Percentiles rank a stretch among this genome's conserved stretches.
Evolutionary conservation across 345 rosid species (phyloP).

Genomic region (Pistacia integerrima): DNA sequence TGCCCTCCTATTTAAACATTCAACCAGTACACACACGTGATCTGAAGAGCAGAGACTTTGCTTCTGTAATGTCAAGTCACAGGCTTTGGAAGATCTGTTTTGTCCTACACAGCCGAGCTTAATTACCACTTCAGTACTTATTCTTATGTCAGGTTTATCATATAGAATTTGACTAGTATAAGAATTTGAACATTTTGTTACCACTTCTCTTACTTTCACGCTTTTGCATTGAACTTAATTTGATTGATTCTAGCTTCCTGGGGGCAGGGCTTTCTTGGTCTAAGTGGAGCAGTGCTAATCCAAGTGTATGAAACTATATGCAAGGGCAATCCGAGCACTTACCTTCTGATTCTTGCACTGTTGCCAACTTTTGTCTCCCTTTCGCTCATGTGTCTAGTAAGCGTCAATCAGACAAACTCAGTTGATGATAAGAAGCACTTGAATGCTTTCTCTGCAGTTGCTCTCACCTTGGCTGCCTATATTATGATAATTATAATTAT

Average conservation of each 20-base stretch:
- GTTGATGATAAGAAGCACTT: slow-evolving; percentile 67
- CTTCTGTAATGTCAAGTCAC: too few species aligned
- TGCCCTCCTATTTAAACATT: too few species aligned
- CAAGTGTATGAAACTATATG: slow-evolving; percentile 64
- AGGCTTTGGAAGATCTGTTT: too few species aligned
- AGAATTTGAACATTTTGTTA: neutral
- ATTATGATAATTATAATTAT: slow-evolving; percentile 61
- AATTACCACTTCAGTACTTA: too few species aligned
- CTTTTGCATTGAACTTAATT: too few species aligned
- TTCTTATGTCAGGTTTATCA: too few species aligned
- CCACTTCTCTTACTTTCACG: too few species aligned
- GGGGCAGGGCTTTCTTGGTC: slow-evolving; percentile 85
- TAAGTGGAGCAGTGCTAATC: slow-evolving; percentile 82
- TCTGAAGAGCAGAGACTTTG: too few species aligned
- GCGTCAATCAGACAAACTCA: slow-evolving; percentile 47
- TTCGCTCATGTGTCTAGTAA: slow-evolving; percentile 33
- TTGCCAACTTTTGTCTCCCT: slow-evolving; percentile 49
- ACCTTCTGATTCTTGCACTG: slow-evolving; percentile 66
- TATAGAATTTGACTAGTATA: too few species aligned
- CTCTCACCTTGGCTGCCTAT: slow-evolving; percentile 68
- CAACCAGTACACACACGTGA: too few species aligned
- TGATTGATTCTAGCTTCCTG: slow-evolving; percentile 1
- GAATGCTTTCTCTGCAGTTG: slow-evolving; percentile 66
- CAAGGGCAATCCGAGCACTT: slow-evolving; percentile 57
- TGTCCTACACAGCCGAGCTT: too few species aligned